Conservation (phyloP, 495 filamentous ascomycete species). For the Aspergillus heteromorphus region DNA sequence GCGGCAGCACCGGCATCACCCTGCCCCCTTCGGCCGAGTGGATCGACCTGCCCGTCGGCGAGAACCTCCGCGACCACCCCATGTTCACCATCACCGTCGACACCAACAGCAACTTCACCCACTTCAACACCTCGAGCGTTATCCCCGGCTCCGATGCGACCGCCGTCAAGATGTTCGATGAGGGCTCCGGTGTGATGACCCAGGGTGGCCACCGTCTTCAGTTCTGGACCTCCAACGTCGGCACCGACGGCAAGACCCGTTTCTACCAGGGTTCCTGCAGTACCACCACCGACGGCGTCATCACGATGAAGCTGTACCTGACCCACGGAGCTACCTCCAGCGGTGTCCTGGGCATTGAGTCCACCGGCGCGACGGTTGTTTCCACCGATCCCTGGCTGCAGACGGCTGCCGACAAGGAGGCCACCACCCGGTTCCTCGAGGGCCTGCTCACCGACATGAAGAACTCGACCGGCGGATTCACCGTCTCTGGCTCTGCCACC, state of each 20-base stretch:
- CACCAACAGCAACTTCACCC: constrained; percentile 50
- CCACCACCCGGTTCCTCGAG: constrained; percentile 27
- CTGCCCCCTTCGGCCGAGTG: constrained; percentile 49
- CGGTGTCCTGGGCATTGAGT: constrained; percentile 55
- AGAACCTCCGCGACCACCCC: constrained; percentile 64
- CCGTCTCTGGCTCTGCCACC: constrained; percentile 46
- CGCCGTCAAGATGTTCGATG: constrained; percentile 37
- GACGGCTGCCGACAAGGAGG: constrained; percentile 15
- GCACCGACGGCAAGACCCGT: constrained; percentile 14
- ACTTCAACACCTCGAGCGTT: constrained; percentile 61
- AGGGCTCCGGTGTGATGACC: constrained; percentile 56
- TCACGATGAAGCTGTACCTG: constrained; percentile 33
- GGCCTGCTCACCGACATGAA: constrained; percentile 45
- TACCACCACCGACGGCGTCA: constrained; percentile 13
- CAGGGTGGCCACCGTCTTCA: constrained; percentile 57
- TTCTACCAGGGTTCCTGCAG: constrained; percentile 21
- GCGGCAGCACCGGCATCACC: constrained; percentile 34
- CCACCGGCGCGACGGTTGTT: constrained; percentile 52
- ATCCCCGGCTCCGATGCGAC: constrained; percentile 37
- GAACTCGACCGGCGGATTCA: constrained; percentile 43
- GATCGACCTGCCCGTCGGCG: constrained; percentile 67
- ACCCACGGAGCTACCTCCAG: constrained; percentile 34
- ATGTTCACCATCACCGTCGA: constrained; percentile 60
- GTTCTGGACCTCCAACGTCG: constrained; percentile 21
- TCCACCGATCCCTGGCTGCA: constrained; percentile 29